Evolutionary conservation across 1,284 basidiomycete species (phyloP).

Genomic region (Hypsizygus ulmarius): DNA sequence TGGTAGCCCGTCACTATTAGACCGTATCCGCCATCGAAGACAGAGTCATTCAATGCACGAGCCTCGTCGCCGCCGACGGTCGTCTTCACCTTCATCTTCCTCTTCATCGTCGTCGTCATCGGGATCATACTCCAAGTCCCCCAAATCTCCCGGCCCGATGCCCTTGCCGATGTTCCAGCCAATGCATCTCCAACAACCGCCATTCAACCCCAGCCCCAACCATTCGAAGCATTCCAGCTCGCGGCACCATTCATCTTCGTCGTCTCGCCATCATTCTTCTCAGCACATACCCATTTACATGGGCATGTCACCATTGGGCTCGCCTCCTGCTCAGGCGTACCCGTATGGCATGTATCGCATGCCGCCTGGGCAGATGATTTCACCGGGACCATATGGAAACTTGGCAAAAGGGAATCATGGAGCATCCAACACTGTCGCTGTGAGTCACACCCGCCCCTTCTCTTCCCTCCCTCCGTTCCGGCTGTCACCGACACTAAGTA

Average conservation of each 20-base stretch:
- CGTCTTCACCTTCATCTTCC: conserved; percentile 2
- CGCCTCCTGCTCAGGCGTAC: conserved; percentile 8
- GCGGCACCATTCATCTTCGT: conserved; percentile 2
- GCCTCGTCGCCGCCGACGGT: conserved; percentile 7
- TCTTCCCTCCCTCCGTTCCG: background rate
- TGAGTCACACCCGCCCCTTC: background rate
- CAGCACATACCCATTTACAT: conserved; percentile 5
- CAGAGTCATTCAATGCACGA: conserved; percentile 3
- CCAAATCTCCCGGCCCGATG: conserved; percentile 13
- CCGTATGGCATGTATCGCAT: background rate
- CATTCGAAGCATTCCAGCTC: conserved; percentile 4
- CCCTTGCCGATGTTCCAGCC: conserved; percentile 3
- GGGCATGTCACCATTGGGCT: conserved; percentile 2
- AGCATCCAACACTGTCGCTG: background rate
- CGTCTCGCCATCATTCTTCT: conserved; percentile 10
- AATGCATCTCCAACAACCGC: conserved; percentile 5
- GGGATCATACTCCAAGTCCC: conserved; percentile 1
- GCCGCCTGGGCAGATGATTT: conserved; percentile 2
- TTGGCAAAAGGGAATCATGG: background rate
- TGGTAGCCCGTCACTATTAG: conserved; percentile 7
- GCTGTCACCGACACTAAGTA: background rate
- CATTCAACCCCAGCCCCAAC: background rate
- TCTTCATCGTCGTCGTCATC: conserved; percentile 8
- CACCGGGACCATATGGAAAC: conserved; percentile 4
- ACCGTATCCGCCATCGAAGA: conserved; percentile 4